phyloP scores from a whole-genome alignment of 148 eudicot species.

The Spergularia marina region DNA sequence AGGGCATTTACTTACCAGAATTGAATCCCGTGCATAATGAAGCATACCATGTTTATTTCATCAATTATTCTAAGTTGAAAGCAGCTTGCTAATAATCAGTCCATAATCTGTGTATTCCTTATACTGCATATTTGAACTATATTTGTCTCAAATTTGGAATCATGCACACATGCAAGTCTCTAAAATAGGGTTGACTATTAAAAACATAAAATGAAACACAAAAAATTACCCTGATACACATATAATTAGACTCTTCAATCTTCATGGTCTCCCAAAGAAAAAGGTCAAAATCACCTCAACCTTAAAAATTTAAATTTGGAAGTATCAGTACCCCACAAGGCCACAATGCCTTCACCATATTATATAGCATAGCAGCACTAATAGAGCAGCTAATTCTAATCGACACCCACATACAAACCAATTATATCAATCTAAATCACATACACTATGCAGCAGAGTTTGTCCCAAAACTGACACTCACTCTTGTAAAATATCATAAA shows the following conservation, averaged over 20 bases:
- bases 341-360: neutral
- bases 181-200: neutral
- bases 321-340: neutral
- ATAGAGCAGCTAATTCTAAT: neutral
- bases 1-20: slow-evolving; percentile 12
- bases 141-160: slow-evolving; percentile 2
- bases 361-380: neutral
- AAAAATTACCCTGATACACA: neutral
- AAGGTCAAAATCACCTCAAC: too few relatives aligned
- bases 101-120: neutral
- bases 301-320: neutral
- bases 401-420: neutral
- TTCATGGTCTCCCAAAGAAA: neutral
- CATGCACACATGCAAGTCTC: slow-evolving; percentile 11
- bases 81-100: neutral
- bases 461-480: neutral
- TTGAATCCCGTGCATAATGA: neutral
- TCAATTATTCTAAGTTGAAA: neutral
- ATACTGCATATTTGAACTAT: neutral
- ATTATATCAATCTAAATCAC: neutral
- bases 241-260: neutral
- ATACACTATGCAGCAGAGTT: neutral
- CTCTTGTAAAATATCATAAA: too few relatives aligned
- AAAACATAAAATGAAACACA: neutral
- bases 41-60: neutral